These are phyloP conservation scores for Alternaria triticina DNA, from an alignment of 2,329 filamentous ascomycete genomes.

Conservation along the genomic window DNA sequence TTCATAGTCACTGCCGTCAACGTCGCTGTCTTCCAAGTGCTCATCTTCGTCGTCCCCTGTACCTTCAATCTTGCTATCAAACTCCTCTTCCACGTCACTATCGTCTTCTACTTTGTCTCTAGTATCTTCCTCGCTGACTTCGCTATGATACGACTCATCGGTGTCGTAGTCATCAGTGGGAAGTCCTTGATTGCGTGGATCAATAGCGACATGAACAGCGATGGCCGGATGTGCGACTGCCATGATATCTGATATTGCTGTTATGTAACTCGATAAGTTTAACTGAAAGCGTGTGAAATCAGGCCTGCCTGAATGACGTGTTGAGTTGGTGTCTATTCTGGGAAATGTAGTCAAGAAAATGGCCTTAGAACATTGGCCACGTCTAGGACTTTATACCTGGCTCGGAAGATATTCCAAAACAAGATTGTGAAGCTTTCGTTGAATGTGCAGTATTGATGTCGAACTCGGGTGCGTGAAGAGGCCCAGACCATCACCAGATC, in stretches of 20 bases:
- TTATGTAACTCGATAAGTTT: background rate
- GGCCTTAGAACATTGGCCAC: background rate
- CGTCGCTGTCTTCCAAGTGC: background rate
- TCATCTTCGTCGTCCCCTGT: background rate
- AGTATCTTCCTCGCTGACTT: background rate
- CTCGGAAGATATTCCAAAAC: background rate
- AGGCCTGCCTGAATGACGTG: background rate
- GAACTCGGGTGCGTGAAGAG: background rate
- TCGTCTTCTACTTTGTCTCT: background rate
- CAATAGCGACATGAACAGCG: too few species aligned
- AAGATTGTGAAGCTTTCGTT: background rate
- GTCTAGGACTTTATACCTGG: background rate
- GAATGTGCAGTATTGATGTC: background rate
- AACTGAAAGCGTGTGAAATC: background rate
- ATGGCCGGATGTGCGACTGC: background rate
- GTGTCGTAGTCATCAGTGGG: background rate
- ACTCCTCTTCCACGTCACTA: background rate
- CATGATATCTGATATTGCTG: background rate
- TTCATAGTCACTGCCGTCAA: background rate
- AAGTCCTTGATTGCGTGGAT: background rate
- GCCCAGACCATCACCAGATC: background rate
- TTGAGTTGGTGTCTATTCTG: background rate
- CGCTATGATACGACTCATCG: background rate
- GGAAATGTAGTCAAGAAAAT: background rate
- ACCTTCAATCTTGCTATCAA: background rate